Evolutionary conservation across 257 asterid genomes (phyloP), one percentile per base, ranked within the genome.

Genomic region (Buddleja alternifolia): DNA sequence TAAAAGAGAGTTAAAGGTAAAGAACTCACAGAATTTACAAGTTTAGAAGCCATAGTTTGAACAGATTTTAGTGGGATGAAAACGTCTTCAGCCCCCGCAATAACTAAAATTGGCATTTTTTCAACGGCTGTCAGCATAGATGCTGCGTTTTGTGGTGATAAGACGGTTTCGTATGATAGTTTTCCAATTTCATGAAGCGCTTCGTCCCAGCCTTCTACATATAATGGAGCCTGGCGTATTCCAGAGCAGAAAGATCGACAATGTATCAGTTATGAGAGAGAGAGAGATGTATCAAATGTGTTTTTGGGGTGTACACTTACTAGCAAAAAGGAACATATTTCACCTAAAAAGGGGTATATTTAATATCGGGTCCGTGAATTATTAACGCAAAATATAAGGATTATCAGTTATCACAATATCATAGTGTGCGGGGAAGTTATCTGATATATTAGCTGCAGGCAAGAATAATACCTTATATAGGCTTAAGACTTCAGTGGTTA

Each of bases 401-500:
- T n/a, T n/a, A n/a, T n/a, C n/a, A n/a, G 29, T 21, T 41, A 37
- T 41, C 54, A 36, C 10, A 23, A 62, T 36, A 60, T 39, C 23
- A 25, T 36, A 10, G 19, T 55, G 11, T 12, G 55, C 39, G 39
- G 63, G 64, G 12, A 55, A 42, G 45, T 20, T 58, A 12, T n/a
- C 23, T 46, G 34, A 29, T 29, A 29, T 44, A 14, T 50, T 20
- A 42, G 53, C 19, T 17, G 25, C 42, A 57, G 67, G 47, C 6
- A 45, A 41, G 23, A 44, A 51, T 86, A 86, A 63, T 88, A 93
- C 99, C 99, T 90, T 93, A 69, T 93, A 90, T 17, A 90, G 86
- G 79, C 81, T 82, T 54, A 86, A 51, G 70, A 90, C 92, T 63
- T 88, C 97, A 3, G 93, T 85, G 36, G 94, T 88, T 55, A 88